These are phyloP conservation scores for Vinca minor DNA, from an alignment of 257 asterid genomes.

Conservation along the genomic window DNA sequence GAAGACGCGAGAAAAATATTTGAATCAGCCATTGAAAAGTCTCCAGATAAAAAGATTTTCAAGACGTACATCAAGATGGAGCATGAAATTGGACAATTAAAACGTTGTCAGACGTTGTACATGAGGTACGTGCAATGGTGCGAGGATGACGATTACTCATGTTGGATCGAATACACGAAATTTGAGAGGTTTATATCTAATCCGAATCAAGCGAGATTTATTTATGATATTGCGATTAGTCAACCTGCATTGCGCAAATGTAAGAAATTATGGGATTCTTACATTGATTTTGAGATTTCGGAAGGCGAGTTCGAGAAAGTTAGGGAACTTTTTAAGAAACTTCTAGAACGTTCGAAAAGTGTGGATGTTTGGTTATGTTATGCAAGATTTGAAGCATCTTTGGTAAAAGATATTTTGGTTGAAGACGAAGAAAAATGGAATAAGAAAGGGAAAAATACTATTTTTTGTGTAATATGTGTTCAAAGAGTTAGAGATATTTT, in stretches of 20 bases:
- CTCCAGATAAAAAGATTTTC: conserved; percentile 19
- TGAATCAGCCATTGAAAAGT: conserved; percentile 23
- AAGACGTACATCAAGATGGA: conserved; percentile 21
- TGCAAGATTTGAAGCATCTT: conserved; percentile 76
- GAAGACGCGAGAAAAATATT: conserved; percentile 15
- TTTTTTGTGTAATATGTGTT: background rate
- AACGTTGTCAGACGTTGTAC: conserved; percentile 5
- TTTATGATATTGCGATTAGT: conserved; percentile 55
- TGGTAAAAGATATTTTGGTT: conserved; percentile 28
- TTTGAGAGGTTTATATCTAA: conserved; percentile 45
- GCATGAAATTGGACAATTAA: too few species aligned
- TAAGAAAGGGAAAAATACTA: background rate
- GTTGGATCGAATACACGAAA: conserved; percentile 54
- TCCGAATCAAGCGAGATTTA: conserved; percentile 58
- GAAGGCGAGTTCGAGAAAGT: conserved; percentile 50
- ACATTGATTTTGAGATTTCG: conserved; percentile 72
- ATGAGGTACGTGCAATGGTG: conserved; percentile 53
- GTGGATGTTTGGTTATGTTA: conserved; percentile 74
- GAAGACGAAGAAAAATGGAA: background rate
- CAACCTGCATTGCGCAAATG: conserved; percentile 30
- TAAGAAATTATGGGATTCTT: conserved; percentile 33
- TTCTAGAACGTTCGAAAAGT: conserved; percentile 57
- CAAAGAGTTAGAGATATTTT: background rate
- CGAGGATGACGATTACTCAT: conserved; percentile 42
- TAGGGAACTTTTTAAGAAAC: conserved; percentile 64